phyloP scores from a whole-genome alignment of 2,329 filamentous ascomycete genomes.

The Aspergillus tanneri region DNA sequence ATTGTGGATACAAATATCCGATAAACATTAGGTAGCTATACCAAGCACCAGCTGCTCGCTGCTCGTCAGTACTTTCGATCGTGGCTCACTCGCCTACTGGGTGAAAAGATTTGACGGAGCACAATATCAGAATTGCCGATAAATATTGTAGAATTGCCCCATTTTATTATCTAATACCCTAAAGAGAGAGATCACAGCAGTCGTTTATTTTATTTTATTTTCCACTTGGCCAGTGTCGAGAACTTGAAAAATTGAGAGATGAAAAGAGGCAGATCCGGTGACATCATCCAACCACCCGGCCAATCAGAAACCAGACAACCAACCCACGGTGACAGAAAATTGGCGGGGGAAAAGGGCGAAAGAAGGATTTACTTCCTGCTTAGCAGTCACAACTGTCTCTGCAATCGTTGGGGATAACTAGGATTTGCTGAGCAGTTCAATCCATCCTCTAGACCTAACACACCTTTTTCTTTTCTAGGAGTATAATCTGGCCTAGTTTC shows the following conservation, averaged over 20 bases:
- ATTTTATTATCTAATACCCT: no score
- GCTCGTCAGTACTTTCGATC: no score
- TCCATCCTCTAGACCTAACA: not conserved
- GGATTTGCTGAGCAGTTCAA: not conserved
- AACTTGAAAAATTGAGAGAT: not conserved
- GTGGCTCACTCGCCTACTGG: no score
- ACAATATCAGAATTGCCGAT: no score
- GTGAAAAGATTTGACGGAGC: no score
- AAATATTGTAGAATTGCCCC: no score
- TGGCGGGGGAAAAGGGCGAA: slow-evolving; percentile 25
- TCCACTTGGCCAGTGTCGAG: no score
- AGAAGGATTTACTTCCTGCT: slow-evolving; percentile 1
- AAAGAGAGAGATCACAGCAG: no score
- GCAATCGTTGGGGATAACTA: slow-evolving; percentile 5
- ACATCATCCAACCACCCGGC: slow-evolving; percentile 12
- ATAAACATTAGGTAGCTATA: no score
- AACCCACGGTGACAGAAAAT: slow-evolving; percentile 16
- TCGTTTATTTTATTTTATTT: no score
- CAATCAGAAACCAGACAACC: slow-evolving; percentile 17
- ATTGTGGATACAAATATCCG: no score
- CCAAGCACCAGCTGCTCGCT: no score
- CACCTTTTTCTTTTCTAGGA: not conserved
- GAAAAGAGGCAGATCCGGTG: slow-evolving; percentile 4
- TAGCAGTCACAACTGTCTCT: slow-evolving; percentile 1
- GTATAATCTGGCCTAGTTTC: slow-evolving; percentile 3